phyloP scores from a whole-genome alignment of 805 yeast genomes.

The Cyberlindnera lachancei region DNA sequence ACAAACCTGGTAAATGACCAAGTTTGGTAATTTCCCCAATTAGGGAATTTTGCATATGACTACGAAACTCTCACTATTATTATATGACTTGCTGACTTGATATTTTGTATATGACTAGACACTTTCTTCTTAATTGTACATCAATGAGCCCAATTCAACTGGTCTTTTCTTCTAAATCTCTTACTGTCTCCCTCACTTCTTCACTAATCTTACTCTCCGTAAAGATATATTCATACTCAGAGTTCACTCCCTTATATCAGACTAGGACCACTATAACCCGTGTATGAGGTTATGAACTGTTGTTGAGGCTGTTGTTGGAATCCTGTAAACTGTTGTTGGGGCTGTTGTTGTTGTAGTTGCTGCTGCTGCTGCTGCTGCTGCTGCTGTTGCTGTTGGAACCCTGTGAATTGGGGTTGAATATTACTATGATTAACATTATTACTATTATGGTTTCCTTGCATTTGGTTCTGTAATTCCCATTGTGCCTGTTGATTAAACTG shows the following conservation, averaged over 20 bases:
- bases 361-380: slow-evolving; percentile 8
- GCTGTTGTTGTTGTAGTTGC: slow-evolving; percentile 7
- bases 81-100: no score
- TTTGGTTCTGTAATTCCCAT: slow-evolving; percentile 25
- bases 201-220: no score
- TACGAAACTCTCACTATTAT: no score
- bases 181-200: no score
- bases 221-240: no score
- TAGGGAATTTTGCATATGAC: no score
- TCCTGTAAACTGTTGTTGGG: slow-evolving; percentile 6
- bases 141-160: no score
- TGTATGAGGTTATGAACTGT: slow-evolving; percentile 5
- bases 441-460: slow-evolving; percentile 14
- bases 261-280: slow-evolving; percentile 13
- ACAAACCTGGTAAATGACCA: no score
- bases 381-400: slow-evolving; percentile 1
- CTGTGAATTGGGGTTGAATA: slow-evolving; percentile 2
- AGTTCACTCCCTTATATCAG: slow-evolving; percentile 8
- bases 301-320: slow-evolving; percentile 10
- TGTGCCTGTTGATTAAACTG: slow-evolving; percentile 33
- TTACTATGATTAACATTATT: slow-evolving; percentile 13
- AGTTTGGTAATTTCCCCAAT: no score
- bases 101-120: no score
- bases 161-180: no score
- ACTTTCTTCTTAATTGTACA: no score